Percentiles rank a stretch among this genome's conserved stretches.
Evolutionary conservation across 2,329 filamentous ascomycete genomes (phyloP).

Genomic region (Calonectria hongkongensis): DNA sequence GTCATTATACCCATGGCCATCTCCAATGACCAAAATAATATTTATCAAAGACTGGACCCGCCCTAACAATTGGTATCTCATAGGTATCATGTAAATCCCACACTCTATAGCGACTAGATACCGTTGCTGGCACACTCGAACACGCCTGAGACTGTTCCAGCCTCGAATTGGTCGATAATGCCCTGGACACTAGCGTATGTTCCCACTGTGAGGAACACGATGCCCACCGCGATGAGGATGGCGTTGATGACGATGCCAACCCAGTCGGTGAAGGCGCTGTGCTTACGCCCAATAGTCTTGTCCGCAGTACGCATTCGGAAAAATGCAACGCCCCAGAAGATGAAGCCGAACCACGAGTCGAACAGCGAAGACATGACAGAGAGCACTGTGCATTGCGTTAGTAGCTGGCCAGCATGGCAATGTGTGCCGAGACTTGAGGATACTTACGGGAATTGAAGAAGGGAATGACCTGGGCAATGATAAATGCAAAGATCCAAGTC

Average conservation of each 20-base stretch:
- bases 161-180: slow-evolving; percentile 83
- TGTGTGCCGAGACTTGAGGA: not conserved
- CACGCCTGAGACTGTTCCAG: slow-evolving; percentile 78
- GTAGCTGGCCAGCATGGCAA: not conserved
- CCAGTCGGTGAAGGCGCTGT: slow-evolving; percentile 70
- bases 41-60: not conserved
- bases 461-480: slow-evolving; percentile 94
- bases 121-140: slow-evolving; percentile 85
- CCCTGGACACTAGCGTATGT: slow-evolving; percentile 87
- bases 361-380: slow-evolving; percentile 91
- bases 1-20: not conserved
- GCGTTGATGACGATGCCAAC: slow-evolving; percentile 81
- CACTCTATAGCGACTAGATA: slow-evolving; percentile 62
- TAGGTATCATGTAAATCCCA: slow-evolving; percentile 38
- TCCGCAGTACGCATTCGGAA: slow-evolving; percentile 84
- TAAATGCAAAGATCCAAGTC: slow-evolving; percentile 91
- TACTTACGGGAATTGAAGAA: slow-evolving; percentile 86
- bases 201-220: slow-evolving; percentile 88
- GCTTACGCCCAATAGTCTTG: slow-evolving; percentile 69
- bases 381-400: slow-evolving; percentile 65
- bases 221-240: slow-evolving; percentile 81
- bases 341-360: slow-evolving; percentile 95
- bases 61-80: slow-evolving; percentile 26
- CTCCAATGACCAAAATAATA: not conserved
- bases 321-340: slow-evolving; percentile 92